Percentiles rank a stretch among this genome's conserved stretches.
Evolutionary conservation across 2,329 filamentous ascomycete genomes (phyloP).

Genomic region (Bipolaris victoriae): DNA sequence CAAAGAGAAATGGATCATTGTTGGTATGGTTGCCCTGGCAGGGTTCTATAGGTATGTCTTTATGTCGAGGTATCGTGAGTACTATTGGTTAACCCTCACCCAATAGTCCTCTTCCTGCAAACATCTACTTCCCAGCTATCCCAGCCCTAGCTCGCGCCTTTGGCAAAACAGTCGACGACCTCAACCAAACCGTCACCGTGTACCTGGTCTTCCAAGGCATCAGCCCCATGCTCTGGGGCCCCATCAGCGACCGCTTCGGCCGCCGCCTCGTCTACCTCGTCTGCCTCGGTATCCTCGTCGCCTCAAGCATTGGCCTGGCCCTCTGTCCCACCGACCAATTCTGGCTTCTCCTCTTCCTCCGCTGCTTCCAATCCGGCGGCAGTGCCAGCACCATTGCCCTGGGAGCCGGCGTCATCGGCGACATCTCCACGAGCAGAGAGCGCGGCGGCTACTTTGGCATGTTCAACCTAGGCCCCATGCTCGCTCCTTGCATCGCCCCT

Average conservation of each 20-base stretch:
- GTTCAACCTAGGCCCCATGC: constrained; percentile 61
- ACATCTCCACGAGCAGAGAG: constrained; percentile 71
- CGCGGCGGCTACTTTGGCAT: constrained; percentile 74
- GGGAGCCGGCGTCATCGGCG: constrained; percentile 72
- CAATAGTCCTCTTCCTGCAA: constrained; percentile 49
- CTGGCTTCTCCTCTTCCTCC: constrained; percentile 42
- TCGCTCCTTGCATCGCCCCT: constrained; percentile 39
- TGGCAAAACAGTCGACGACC: constrained; percentile 49
- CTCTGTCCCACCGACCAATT: constrained; percentile 41
- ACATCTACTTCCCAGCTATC: constrained; percentile 50
- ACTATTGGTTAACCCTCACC: not conserved
- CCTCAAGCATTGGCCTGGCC: constrained; percentile 45
- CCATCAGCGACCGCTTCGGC: constrained; percentile 58
- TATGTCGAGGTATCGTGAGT: not conserved
- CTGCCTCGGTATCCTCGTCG: constrained; percentile 43
- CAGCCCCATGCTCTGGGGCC: constrained; percentile 59
- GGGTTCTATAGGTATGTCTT: constrained; percentile 37
- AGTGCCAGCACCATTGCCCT: constrained; percentile 59
- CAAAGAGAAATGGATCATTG: constrained; percentile 42
- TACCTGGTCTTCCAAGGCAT: constrained; percentile 59
- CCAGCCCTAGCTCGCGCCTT: constrained; percentile 46
- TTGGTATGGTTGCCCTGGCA: constrained; percentile 40
- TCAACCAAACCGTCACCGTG: constrained; percentile 60
- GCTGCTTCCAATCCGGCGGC: constrained; percentile 49
- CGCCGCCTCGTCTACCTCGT: constrained; percentile 59